Percentiles rank a stretch among this genome's conserved stretches.
Evolutionary conservation across 148 eudicot genomes (phyloP).

Genomic region (Fagopyrum esculentum): DNA sequence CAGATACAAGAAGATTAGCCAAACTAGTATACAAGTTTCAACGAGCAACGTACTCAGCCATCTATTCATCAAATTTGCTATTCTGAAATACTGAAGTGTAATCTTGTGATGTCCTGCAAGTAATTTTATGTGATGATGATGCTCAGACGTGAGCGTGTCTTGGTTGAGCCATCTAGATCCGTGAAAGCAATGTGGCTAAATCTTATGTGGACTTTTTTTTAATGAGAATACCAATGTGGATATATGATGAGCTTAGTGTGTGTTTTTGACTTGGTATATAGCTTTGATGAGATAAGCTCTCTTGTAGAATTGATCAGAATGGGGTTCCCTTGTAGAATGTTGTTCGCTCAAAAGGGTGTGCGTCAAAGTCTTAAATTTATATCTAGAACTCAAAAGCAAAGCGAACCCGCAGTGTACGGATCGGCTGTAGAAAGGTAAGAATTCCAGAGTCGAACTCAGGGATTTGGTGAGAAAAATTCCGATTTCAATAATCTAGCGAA

Average conservation of each 20-base stretch:
- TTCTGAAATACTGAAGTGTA: background rate
- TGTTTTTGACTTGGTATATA: conserved; percentile 26
- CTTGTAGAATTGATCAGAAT: no score
- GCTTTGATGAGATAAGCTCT: conserved; percentile 23
- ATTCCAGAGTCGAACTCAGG: no score
- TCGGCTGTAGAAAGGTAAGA: no score
- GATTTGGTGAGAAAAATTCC: no score
- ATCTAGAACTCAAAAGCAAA: no score
- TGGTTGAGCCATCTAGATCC: background rate
- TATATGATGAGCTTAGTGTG: background rate
- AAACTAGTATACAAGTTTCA: background rate
- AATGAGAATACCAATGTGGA: background rate
- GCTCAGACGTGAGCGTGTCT: background rate
- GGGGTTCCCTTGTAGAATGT: no score
- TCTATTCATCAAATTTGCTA: background rate
- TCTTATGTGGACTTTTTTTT: no score
- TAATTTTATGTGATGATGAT: background rate
- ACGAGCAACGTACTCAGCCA: background rate
- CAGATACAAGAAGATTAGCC: background rate
- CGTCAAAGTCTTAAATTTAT: no score
- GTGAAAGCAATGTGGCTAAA: background rate
- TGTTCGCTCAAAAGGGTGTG: no score
- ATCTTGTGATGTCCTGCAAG: background rate
- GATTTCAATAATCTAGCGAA: no score
- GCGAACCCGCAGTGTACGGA: no score